These are phyloP conservation scores for Rhynchosporium secalis DNA, from an alignment of 2,329 filamentous ascomycete species.

Conservation along the genomic window DNA sequence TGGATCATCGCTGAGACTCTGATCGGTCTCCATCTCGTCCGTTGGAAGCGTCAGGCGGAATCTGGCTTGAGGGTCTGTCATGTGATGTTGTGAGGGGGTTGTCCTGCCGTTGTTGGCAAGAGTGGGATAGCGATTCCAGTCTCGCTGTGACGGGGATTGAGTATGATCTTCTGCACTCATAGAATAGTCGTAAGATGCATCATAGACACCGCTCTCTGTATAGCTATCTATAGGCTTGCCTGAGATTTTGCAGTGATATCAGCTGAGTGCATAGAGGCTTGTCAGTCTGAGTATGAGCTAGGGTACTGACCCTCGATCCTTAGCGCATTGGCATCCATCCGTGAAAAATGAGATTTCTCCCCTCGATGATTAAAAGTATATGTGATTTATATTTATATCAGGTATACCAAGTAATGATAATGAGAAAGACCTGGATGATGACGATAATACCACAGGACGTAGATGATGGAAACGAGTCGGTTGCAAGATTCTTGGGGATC, in stretches of 20 bases:
- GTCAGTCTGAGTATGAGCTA: not conserved
- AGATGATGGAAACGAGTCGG: not conserved
- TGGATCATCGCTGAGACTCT: slow-evolving; percentile 8
- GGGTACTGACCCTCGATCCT: slow-evolving; percentile 12
- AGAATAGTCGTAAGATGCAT: not conserved
- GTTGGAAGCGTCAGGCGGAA: slow-evolving; percentile 8
- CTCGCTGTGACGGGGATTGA: slow-evolving; percentile 4
- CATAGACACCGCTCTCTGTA: not conserved
- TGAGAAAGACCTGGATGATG: not conserved
- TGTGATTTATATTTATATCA: not conserved
- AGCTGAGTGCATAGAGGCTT: not conserved
- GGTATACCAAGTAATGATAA: not conserved
- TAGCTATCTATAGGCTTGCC: slow-evolving; percentile 7
- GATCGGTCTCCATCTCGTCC: slow-evolving; percentile 13
- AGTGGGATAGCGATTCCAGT: slow-evolving; percentile 9
- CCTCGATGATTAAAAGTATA: not conserved
- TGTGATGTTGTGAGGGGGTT: slow-evolving; percentile 7
- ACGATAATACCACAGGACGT: slow-evolving; percentile 4
- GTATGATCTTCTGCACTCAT: slow-evolving; percentile 3
- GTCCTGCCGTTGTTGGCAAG: slow-evolving; percentile 1
- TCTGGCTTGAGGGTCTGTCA: slow-evolving; percentile 11
- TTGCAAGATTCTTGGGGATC: slow-evolving; percentile 5
- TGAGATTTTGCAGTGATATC: not conserved
- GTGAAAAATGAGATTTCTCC: slow-evolving; percentile 1
- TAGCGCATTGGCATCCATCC: slow-evolving; percentile 12